A percentile compares a stretch with the other conserved stretches of the same genome.
Conservation (phyloP, 306 rosid species). For the Fagus sylvatica region DNA sequence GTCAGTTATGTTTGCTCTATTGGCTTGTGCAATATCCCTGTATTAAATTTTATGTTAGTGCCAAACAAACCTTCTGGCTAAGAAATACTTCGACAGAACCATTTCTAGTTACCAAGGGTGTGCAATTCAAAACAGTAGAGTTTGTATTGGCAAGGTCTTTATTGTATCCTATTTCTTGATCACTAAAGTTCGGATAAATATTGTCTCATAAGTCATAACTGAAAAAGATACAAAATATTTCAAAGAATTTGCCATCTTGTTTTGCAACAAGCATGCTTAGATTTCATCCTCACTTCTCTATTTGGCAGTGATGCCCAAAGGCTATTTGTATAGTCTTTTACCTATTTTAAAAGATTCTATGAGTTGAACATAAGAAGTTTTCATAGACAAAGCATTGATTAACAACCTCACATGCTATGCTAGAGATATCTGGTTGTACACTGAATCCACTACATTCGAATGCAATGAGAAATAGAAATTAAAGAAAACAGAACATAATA, state of each 20-base stretch:
- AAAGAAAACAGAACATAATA: background rate
- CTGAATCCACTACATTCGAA: background rate
- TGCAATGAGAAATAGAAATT: background rate
- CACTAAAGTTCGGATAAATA: background rate
- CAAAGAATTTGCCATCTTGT: background rate
- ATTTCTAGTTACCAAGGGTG: background rate
- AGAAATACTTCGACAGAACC: too few relatives aligned
- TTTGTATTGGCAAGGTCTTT: background rate
- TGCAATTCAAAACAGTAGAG: background rate
- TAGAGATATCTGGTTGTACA: background rate
- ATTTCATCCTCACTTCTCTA: background rate
- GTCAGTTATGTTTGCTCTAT: background rate
- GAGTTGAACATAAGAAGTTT: background rate
- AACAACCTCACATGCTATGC: background rate
- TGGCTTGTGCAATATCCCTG: background rate
- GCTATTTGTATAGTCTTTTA: background rate
- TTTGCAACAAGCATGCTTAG: background rate
- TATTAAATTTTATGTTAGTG: background rate
- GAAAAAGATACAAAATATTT: background rate
- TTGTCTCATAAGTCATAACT: too few relatives aligned
- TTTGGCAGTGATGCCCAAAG: background rate
- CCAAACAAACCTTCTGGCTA: background rate
- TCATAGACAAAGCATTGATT: background rate
- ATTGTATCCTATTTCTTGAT: background rate
- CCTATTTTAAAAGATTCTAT: background rate